Evolutionary conservation across 164 flowering plant genomes (phyloP), one percentile per base, ranked within the genome.

Genomic region (Vitis riparia): DNA sequence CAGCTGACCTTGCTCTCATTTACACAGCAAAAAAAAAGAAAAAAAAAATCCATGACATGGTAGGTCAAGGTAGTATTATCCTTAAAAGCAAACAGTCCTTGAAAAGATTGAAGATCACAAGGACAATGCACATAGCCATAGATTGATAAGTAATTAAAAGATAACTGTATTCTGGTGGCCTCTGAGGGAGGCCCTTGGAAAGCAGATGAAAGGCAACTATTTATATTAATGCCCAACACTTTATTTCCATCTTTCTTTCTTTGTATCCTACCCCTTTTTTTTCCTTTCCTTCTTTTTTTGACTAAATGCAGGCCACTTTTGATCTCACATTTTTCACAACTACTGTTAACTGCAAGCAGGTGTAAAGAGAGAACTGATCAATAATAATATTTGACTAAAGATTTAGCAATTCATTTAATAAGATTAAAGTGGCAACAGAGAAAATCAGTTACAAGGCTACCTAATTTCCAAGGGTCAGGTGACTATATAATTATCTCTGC

Each of bases 1-100:
- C 73, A 74, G 56, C 69, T 62, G 27, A 64, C 6, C 62, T 51
- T n/a, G 9, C 65, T 51, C 58, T 68, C 29, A 15, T 13, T 23
- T 49, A 51, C 16, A n/a, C 14, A 15, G 11, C 44, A 55, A 32
- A 13, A 55, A 13, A 14, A 50, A 16, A 11, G 5, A 66, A 37
- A 37, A 37, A 32, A 37, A 37, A 37, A 37, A 37, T 37, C 27
- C 7, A 37, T 37, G 44, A 6, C 47, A 51, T 13, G 11, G 69
- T 10, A 29, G 8, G 16, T 55, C 55, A 10, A 11, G 9, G 61
- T 55, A 32, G 6, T 44, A 67, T n/a, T 55, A 55, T 27, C n/a
- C 13, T 29, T 5, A 52, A 23, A 65, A 3, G 23, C 44, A 3
- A 37, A 37, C 56, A 11, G 14, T 12, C 56, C n/a, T 53, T 14